Evolutionary conservation across 2,329 filamentous ascomycete species (phyloP), one percentile per base, ranked within the genome.

Genomic region (Chalara sp.): DNA sequence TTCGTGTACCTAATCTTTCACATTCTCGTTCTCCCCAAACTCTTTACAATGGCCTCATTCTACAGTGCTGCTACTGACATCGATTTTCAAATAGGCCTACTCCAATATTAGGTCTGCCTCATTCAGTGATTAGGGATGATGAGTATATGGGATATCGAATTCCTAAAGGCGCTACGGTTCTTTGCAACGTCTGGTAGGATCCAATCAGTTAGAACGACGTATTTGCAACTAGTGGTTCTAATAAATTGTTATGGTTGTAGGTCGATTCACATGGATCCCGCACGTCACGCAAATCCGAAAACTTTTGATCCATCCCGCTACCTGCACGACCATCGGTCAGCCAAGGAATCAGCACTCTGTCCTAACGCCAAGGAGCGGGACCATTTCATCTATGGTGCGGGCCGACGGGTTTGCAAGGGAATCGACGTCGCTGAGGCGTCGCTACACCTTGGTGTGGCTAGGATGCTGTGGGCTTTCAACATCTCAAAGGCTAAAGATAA

Each of bases 371-470:
- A 7, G 6, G 7, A 6, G 29, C 40, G 40, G 11, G 77, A 80
- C 45, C 71, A 75, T 6, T 80, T 77, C 61, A 71, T 69, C 0
- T 83, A 79, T 49, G 79, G 79, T 21, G 74, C 73, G 6, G 79
- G 79, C 1, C 68, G 79, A 5, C 70, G 79, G 21, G 70, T 81
- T 43, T 83, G 80, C 59, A 78, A 73, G 2, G 80, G 79, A 0
- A 75, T 78, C 35, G 74, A 79, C 49, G 67, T 82, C 5, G 76
- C 75, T 0, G 74, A 79, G 53, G 68, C 69, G 2, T 68, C 64
- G 13, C 55, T 79, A 30, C 76, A 73, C 56, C 61, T 78, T 1
- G 68, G 59, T 7, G 71, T 76, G 32, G 67, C 74, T 4, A 67
- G 73, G 4, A 66, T 79, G 28, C 29, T 56, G 11, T 57, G 55